Evolutionary conservation across 305 asterid genomes (phyloP), one percentile per base, ranked within the genome.

Genomic region (Ajuga reptans): DNA sequence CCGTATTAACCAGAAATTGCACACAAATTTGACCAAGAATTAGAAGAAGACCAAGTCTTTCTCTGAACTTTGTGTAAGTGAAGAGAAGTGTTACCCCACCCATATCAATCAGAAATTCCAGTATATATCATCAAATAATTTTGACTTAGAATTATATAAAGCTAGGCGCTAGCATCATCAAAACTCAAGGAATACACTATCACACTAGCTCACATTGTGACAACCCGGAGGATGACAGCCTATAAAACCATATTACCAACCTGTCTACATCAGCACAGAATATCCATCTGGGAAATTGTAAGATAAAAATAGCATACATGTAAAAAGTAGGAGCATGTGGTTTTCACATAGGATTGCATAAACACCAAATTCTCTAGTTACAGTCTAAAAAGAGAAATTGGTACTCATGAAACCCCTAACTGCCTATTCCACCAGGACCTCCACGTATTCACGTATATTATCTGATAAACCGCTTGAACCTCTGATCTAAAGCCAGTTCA

Each of bases 21-120:
- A 49, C 24, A 46, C 17, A 17, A 9, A 46, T 10, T 55, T 43
- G 33, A 50, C 45, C 17, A 47, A 36, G 6, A 36, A 65, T 43
- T 47, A 21, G 27, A 21, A 21, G 27, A 21, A 21, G 27, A 27
- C 33, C 62, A 36, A 31, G 36, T 31, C 99, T 93, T 82, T 93
- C 97, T 80, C 87, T 84, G 66, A 91, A 93, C 82, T 91, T 93
- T 93, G 92, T 77, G 68, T 61, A 61, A 71, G 60, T 39, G 45
- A 64, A 17, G 64, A 66, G 45, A 57, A 63, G 34, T 52, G 16
- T 39, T 31, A 46, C 6, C 6, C 53, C 54, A 50, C 50, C 41
- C 68, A 67, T 3, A 31, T 52, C 37, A 66, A 64, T 8, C 57
- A 29, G 11, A 29, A 70, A 64, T 27, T 70, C 17, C 24, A 49